Conservation (phyloP, 768 basidiomycete species). For the Trametes punicea region DNA sequence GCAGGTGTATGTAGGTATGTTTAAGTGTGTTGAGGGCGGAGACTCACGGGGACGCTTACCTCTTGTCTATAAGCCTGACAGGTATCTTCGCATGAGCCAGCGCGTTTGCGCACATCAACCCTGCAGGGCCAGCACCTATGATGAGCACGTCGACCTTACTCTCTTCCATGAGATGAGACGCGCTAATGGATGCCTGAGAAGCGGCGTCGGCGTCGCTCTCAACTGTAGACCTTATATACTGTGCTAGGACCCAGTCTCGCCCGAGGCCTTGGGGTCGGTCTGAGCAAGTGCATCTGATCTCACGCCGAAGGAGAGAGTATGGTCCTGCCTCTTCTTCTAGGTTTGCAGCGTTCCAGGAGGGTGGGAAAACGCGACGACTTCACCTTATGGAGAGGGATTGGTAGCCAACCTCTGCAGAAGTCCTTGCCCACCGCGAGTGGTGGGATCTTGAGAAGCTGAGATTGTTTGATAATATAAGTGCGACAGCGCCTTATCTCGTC, state of each 20-base stretch:
- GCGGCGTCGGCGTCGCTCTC: not conserved
- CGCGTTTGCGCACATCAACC: slow-evolving; percentile 43
- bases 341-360: slow-evolving; percentile 1
- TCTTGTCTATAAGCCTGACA: slow-evolving; percentile 40
- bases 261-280: not conserved
- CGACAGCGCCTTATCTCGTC: too few species aligned
- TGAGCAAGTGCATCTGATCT: not conserved
- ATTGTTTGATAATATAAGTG: too few species aligned
- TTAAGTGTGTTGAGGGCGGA: too few species aligned
- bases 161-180: slow-evolving; percentile 4
- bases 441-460: too few species aligned
- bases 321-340: not conserved
- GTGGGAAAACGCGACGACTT: not conserved
- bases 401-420: too few species aligned
- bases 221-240: not conserved
- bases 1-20: not conserved
- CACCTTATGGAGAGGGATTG: too few species aligned
- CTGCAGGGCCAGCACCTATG: slow-evolving; percentile 43
- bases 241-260: too few species aligned
- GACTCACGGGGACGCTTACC: slow-evolving; percentile 30
- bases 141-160: slow-evolving; percentile 38
- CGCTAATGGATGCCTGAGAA: not conserved
- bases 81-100: slow-evolving; percentile 36
- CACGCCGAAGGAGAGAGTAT: not conserved
- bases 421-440: too few species aligned